phyloP scores from a whole-genome alignment of 2,329 filamentous ascomycete species.

The Penicillium expansum region DNA sequence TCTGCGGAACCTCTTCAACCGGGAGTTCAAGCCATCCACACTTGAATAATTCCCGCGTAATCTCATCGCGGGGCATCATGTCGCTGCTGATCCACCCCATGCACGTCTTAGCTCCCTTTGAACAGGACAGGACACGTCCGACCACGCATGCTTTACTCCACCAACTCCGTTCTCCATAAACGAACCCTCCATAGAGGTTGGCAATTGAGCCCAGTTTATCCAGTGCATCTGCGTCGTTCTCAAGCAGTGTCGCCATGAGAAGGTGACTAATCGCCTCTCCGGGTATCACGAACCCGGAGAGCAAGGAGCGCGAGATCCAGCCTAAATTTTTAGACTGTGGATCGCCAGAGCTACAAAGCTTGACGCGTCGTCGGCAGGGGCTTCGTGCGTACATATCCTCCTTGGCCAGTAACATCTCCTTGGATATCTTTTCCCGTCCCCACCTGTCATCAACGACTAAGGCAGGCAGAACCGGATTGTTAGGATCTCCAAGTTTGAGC shows the following conservation, averaged over 20 bases:
- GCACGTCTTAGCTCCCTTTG: constrained; percentile 47
- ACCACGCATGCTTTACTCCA: constrained; percentile 58
- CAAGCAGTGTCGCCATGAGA: constrained; percentile 55
- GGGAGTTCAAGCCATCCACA: constrained; percentile 53
- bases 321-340: constrained; percentile 41
- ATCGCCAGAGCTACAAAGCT: constrained; percentile 24
- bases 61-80: constrained; percentile 39
- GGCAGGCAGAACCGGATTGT: constrained; percentile 10
- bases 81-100: constrained; percentile 55
- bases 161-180: constrained; percentile 51
- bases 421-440: constrained; percentile 7
- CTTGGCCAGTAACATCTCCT: constrained; percentile 12
- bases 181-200: constrained; percentile 56
- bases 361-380: constrained; percentile 28
- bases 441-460: constrained; percentile 14
- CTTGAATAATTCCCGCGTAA: constrained; percentile 25
- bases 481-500: constrained; percentile 32
- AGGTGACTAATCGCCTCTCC: constrained; percentile 54
- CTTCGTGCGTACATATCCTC: constrained; percentile 34
- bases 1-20: constrained; percentile 31
- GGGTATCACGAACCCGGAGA: constrained; percentile 55
- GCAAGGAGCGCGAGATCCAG: constrained; percentile 56
- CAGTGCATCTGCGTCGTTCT: constrained; percentile 53
- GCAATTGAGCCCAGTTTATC: constrained; percentile 49
- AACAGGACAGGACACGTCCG: constrained; percentile 52